Conservation (phyloP, 176 grass and related monocot species). For the Oryza coarctata region DNA sequence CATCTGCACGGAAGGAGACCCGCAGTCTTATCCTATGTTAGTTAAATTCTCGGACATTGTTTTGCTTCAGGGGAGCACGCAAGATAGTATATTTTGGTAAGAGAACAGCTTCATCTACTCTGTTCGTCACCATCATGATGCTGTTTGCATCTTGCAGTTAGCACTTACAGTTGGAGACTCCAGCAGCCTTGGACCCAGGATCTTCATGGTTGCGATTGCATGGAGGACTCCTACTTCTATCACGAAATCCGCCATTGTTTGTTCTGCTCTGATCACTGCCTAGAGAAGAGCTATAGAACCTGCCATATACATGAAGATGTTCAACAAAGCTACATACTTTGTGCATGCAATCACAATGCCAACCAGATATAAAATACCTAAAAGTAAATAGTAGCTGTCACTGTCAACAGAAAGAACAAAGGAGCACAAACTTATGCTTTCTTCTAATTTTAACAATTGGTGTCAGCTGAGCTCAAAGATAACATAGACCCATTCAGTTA, state of each 20-base stretch:
- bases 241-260: slow-evolving; percentile 23
- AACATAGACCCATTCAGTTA: background rate
- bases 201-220: slow-evolving; percentile 5
- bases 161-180: slow-evolving; percentile 49
- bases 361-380: background rate
- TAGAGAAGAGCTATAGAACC: slow-evolving; percentile 45
- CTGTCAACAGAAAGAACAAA: background rate
- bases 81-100: slow-evolving; percentile 35
- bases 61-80: slow-evolving; percentile 11
- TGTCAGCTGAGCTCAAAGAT: background rate
- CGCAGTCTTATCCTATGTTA: slow-evolving; percentile 38
- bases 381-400: background rate
- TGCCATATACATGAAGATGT: slow-evolving; percentile 9
- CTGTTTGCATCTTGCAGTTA: background rate
- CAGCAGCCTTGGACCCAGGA: slow-evolving; percentile 31
- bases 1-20: slow-evolving; percentile 26
- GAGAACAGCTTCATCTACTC: slow-evolving; percentile 27
- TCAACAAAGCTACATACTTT: background rate
- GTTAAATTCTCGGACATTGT: slow-evolving; percentile 29
- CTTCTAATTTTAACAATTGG: background rate
- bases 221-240: slow-evolving; percentile 57
- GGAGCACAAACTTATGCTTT: background rate
- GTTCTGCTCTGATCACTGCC: slow-evolving; percentile 32
- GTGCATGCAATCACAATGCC: background rate
- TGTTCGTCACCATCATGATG: slow-evolving; percentile 37